A percentile compares a stretch with the other conserved stretches of the same genome.
phyloP scores from a whole-genome alignment of 1,284 basidiomycete genomes.

The Moesziomyces sp. region DNA sequence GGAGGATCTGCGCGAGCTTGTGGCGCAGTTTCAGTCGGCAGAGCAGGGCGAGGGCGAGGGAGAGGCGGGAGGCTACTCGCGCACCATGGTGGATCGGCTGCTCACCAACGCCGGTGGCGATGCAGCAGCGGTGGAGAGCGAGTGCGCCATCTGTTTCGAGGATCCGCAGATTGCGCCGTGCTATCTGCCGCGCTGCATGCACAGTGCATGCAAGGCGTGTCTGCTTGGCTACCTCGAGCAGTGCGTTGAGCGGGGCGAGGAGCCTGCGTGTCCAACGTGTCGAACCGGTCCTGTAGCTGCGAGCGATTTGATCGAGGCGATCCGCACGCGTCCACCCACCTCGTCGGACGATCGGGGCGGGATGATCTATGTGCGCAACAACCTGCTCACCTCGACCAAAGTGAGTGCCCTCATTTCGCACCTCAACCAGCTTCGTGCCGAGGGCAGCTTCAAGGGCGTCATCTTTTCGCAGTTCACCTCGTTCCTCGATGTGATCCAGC shows the following conservation, averaged over 20 bases:
- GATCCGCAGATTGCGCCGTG: conserved; percentile 49
- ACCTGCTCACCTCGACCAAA: conserved; percentile 88
- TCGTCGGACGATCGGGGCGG: neutral
- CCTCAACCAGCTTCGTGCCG: conserved; percentile 73
- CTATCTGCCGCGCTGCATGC: conserved; percentile 68
- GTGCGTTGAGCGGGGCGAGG: conserved; percentile 76
- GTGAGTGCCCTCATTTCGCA: conserved; percentile 78
- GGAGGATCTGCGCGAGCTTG: conserved; percentile 48
- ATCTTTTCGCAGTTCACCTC: conserved; percentile 69
- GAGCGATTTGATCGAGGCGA: conserved; percentile 73
- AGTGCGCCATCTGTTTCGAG: conserved; percentile 68
- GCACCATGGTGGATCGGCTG: neutral
- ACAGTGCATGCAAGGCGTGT: conserved; percentile 79
- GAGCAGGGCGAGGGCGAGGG: conserved; percentile 6
- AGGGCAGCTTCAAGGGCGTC: conserved; percentile 68
- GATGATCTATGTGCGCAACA: conserved; percentile 72
- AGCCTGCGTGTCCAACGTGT: conserved; percentile 69
- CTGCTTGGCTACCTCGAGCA: conserved; percentile 77
- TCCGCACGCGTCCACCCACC: conserved; percentile 60
- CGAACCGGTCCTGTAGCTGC: conserved; percentile 68
- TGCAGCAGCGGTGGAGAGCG: conserved; percentile 22
- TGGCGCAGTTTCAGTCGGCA: conserved; percentile 46
- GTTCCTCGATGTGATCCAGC: conserved; percentile 67
- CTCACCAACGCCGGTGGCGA: conserved; percentile 2
- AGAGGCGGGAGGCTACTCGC: neutral